Evolutionary conservation across 164 flowering plant species (phyloP).

Genomic region (Tetrastigma voinierianum): DNA sequence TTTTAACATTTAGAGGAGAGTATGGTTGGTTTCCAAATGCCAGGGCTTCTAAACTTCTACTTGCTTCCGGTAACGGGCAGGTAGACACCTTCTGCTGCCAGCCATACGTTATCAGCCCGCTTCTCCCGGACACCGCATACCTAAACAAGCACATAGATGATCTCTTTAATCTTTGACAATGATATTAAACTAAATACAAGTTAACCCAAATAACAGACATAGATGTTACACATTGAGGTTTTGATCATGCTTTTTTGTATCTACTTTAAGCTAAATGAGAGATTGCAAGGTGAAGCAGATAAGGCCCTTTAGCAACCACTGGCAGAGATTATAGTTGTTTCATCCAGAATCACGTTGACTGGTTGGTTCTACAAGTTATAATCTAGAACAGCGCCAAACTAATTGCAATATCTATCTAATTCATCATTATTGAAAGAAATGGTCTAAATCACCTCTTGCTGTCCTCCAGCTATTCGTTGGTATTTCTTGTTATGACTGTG

Average conservation of each 20-base stretch:
- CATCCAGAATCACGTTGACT: too few species aligned
- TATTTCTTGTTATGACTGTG: constrained; percentile 98
- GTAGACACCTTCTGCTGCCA: constrained; percentile 92
- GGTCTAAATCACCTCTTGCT: constrained; percentile 71
- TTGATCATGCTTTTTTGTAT: not conserved
- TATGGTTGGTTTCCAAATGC: not conserved
- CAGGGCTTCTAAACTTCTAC: constrained; percentile 7
- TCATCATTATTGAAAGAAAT: not conserved
- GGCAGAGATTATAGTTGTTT: not conserved
- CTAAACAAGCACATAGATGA: constrained; percentile 35
- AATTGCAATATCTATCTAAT: not conserved
- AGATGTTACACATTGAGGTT: not conserved
- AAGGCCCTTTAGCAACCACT: too few species aligned
- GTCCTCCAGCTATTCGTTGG: constrained; percentile 88
- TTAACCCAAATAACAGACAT: too few species aligned
- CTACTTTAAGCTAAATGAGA: not conserved
- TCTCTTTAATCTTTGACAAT: not conserved
- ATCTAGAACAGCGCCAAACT: not conserved
- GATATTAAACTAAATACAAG: not conserved
- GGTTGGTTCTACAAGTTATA: not conserved
- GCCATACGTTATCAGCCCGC: constrained; percentile 87
- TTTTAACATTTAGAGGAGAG: constrained; percentile 3
- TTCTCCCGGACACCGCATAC: constrained; percentile 90
- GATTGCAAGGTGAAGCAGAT: too few species aligned
- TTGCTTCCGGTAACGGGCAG: constrained; percentile 66